phyloP scores from a whole-genome alignment of 257 asterid species.

The Primulina tabacum region DNA sequence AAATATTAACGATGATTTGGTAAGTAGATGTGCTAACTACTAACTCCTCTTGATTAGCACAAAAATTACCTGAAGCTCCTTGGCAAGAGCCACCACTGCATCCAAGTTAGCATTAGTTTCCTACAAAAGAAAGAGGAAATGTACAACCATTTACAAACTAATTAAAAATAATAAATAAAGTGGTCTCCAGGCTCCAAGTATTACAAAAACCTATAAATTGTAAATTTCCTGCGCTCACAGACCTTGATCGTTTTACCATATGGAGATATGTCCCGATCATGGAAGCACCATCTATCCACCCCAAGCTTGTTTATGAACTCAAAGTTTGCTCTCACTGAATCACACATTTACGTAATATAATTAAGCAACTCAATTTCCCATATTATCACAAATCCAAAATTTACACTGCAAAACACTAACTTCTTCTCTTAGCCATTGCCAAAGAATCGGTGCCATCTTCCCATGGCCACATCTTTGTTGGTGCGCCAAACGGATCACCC shows the following conservation, averaged over 20 bases:
- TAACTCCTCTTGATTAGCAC: background rate
- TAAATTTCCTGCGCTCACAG: constrained; percentile 10
- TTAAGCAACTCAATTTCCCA: background rate
- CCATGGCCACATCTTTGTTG: constrained; percentile 99
- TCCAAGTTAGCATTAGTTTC: constrained; percentile 94
- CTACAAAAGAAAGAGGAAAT: constrained; percentile 31
- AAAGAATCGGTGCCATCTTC: constrained; percentile 96
- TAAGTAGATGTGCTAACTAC: background rate
- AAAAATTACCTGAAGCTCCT: constrained; percentile 82
- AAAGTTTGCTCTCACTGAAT: constrained; percentile 92
- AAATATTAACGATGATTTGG: background rate
- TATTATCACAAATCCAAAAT: background rate
- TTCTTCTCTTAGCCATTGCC: constrained; percentile 91
- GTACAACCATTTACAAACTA: background rate
- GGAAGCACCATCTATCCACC: constrained; percentile 89
- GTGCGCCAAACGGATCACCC: constrained; percentile 88
- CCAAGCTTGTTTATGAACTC: constrained; percentile 94
- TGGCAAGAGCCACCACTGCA: constrained; percentile 92
- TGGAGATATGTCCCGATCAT: constrained; percentile 93
- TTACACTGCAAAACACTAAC: constrained; percentile 35
- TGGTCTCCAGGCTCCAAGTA: background rate
- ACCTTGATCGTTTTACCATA: constrained; percentile 93
- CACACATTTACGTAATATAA: constrained; percentile 19
- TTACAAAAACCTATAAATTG: background rate
- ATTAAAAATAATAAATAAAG: background rate